phyloP scores from a whole-genome alignment of 2,329 filamentous ascomycete species.

The Blastomyces emzantsi region DNA sequence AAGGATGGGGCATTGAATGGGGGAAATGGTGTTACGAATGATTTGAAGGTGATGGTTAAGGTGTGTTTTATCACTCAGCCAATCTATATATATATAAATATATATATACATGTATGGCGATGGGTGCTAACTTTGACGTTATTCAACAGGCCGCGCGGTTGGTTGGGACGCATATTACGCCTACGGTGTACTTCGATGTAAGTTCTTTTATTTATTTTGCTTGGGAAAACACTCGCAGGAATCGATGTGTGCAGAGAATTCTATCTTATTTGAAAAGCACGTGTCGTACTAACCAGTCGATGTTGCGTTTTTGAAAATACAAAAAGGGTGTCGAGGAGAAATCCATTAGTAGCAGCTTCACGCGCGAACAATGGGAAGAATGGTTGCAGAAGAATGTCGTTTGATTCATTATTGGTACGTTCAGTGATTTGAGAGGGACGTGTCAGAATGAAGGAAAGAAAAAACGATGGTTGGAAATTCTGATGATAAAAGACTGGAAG shows the following conservation, averaged over 20 bases:
- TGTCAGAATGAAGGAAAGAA: neutral
- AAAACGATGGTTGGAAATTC: neutral
- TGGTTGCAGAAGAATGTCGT: conserved; percentile 62
- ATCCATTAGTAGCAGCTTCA: conserved; percentile 71
- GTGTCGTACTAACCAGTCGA: neutral
- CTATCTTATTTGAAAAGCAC: neutral
- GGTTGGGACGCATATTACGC: conserved; percentile 79
- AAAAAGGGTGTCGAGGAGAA: conserved; percentile 59
- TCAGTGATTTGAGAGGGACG: neutral
- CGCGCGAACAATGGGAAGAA: conserved; percentile 70
- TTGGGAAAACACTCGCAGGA: neutral
- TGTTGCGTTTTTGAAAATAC: neutral
- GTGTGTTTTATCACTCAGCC: conserved; percentile 31
- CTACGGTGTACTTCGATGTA: conserved; percentile 77
- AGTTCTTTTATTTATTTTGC: conserved; percentile 3
- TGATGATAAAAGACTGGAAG: neutral
- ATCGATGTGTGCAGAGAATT: neutral
- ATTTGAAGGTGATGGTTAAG: conserved; percentile 77
- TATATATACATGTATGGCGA: neutral
- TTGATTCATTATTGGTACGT: conserved; percentile 25
- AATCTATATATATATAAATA: neutral
- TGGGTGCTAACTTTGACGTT: conserved; percentile 1
- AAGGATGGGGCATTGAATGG: conserved; percentile 48
- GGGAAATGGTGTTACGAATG: conserved; percentile 75
- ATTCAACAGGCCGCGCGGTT: conserved; percentile 38